Conservation (phyloP, 2,329 filamentous ascomycete genomes). For the Immersiporthe knoxdaviesiana region DNA sequence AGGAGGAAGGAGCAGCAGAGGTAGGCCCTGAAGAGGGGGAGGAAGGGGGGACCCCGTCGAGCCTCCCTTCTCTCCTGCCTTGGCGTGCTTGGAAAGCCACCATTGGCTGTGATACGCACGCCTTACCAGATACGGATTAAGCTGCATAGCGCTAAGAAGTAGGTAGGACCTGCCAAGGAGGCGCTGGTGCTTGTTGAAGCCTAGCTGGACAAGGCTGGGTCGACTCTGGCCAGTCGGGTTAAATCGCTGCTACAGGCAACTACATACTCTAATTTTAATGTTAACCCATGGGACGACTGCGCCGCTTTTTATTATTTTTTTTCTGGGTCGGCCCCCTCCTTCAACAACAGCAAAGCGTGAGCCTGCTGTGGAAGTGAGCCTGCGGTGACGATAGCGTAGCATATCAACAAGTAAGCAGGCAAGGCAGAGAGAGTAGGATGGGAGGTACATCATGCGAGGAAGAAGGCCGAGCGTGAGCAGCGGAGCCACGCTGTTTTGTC, state of each 20-base stretch:
- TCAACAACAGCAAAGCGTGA: too few species aligned
- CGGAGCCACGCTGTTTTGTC: background rate
- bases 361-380: background rate
- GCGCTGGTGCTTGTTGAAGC: background rate
- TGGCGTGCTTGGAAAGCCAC: background rate
- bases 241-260: background rate
- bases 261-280: background rate
- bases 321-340: background rate
- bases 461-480: background rate
- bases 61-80: background rate
- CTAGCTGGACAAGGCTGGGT: background rate
- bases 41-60: background rate
- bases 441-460: background rate
- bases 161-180: background rate
- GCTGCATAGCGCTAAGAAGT: too few species aligned
- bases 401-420: background rate
- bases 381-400: background rate
- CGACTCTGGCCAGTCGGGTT: background rate
- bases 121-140: background rate
- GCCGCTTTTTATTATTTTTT: conserved; percentile 1
- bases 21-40: too few species aligned
- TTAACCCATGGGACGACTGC: background rate
- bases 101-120: background rate
- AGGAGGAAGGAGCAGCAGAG: too few species aligned
- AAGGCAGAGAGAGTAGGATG: background rate